Conservation (phyloP, 257 asterid genomes). For the Apocynum venetum region DNA sequence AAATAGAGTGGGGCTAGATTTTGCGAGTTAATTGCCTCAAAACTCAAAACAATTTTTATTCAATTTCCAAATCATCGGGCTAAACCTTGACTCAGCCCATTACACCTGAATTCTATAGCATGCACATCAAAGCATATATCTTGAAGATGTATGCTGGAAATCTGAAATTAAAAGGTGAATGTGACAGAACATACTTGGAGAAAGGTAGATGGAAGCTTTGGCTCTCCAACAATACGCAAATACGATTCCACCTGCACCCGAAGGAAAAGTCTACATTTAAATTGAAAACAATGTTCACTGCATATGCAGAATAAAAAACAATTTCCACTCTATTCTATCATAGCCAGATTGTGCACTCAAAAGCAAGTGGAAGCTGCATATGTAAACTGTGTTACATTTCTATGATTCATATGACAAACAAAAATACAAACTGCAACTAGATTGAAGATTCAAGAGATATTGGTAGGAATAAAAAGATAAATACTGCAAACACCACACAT, state of each 20-base stretch:
- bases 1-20: neutral
- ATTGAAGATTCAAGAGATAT: neutral
- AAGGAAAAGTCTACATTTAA: conserved; percentile 12
- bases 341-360: neutral
- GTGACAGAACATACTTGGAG: conserved; percentile 61
- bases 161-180: conserved; percentile 3
- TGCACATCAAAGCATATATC: neutral
- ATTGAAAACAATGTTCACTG: conserved; percentile 10
- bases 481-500: neutral
- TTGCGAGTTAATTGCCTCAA: neutral
- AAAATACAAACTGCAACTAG: neutral
- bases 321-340: neutral
- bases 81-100: neutral
- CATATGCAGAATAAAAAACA: neutral
- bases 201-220: conserved; percentile 91
- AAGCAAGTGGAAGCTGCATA: neutral
- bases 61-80: neutral
- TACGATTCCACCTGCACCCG: conserved; percentile 91
- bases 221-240: conserved; percentile 81
- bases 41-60: neutral
- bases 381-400: neutral
- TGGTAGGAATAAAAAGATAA: neutral
- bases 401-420: neutral
- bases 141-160: neutral
- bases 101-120: too few relatives aligned